Evolutionary conservation across 495 filamentous ascomycete species (phyloP), one percentile per base, ranked within the genome.

Genomic region (Aspergillus hancockii): DNA sequence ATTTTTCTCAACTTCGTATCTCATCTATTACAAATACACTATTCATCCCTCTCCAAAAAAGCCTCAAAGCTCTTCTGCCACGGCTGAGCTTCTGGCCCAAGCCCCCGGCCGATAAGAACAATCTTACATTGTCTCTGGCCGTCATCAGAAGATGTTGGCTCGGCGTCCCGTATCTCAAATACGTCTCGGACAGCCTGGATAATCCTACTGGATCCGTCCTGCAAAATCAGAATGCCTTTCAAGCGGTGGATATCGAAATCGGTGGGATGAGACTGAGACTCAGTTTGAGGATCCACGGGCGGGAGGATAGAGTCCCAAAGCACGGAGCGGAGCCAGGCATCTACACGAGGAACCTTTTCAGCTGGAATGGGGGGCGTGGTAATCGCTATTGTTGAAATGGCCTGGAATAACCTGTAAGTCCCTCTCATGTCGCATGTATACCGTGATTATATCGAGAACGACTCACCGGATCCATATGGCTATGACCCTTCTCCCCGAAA

Each of bases 101-200:
- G 67, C 21, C 85, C 80, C 63, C 87, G 76, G 46, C 91, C 91
- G 69, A 96, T 95, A 22, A 96, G 67, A 4, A 95, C 88, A 60
- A 96, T 74, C 71, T 94, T 96, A 52, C 90, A 89, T 47, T 71
- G 65, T 14, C 56, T 61, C 14, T 57, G 61, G n/a, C 53, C 58
- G 32, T 65, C 69, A 31, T 63, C 57, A 13, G 63, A 67, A 36
- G 52, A 54, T 22, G 71, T 64, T 3, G 79, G 76, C 14, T 68
- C 71, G 14, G 77, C 76, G 57, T 96, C 91, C 32, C 90, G 79
- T 18, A 98, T 90, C 67, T 98, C 94, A 68, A 97, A 98, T 8
- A 97, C 79, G 55, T 97, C 93, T 32, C 93, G 79, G 4, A 98
- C 94, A 18, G 93, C 94, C 69, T 98, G 94, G 6, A 97, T 81